phyloP scores from a whole-genome alignment of 1,284 basidiomycete species.

The Puccinia hordei region DNA sequence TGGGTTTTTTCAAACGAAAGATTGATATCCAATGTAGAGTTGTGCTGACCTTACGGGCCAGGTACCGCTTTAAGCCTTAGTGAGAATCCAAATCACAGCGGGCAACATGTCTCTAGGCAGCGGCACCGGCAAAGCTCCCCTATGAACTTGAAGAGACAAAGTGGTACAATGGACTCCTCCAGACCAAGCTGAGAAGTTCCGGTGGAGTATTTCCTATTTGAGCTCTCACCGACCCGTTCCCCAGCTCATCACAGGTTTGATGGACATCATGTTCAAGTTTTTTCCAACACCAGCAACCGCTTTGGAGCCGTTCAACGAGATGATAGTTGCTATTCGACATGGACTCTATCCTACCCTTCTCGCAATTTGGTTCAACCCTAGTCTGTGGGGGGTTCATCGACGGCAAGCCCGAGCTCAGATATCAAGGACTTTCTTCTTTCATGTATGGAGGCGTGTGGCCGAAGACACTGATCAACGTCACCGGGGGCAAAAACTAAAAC shows the following conservation, averaged over 20 bases:
- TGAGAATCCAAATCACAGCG: not conserved
- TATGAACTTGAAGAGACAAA: not conserved
- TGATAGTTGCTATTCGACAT: not conserved
- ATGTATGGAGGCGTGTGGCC: constrained; percentile 16
- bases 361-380: constrained; percentile 8
- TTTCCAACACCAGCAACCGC: not conserved
- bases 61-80: no score
- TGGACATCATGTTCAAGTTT: not conserved
- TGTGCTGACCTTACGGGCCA: not conserved
- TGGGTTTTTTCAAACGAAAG: not conserved
- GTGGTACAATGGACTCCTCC: not conserved
- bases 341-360: constrained; percentile 21
- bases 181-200: not conserved
- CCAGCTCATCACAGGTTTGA: not conserved
- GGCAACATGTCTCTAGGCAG: not conserved
- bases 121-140: not conserved
- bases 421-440: constrained; percentile 7
- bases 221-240: not conserved
- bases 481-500: not conserved
- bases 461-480: not conserved
- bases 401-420: constrained; percentile 3
- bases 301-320: not conserved
- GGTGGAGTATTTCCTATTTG: not conserved
- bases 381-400: not conserved
- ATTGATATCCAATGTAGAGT: no score